These are phyloP conservation scores for Malus hybrid DNA, from an alignment of 331 rosid genomes.

Conservation along the genomic window DNA sequence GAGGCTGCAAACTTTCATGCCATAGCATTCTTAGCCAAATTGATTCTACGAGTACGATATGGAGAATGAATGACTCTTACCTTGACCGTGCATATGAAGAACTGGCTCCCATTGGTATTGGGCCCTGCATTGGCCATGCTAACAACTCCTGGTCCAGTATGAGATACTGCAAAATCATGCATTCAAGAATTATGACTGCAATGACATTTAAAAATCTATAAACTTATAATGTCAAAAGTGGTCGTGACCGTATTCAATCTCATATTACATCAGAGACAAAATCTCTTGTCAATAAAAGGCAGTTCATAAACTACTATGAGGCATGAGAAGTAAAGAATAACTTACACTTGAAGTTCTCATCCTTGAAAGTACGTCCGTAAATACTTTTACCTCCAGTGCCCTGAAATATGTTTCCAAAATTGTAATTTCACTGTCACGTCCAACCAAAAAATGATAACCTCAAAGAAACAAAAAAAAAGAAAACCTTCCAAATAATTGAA, in stretches of 20 bases:
- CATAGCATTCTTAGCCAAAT: background rate
- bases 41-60: background rate
- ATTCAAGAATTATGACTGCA: constrained; percentile 16
- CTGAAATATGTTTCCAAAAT: constrained; percentile 25
- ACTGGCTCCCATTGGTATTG: constrained; percentile 94
- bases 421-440: background rate
- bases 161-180: constrained; percentile 51
- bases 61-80: constrained; percentile 21
- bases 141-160: constrained; percentile 76
- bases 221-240: background rate
- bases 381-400: constrained; percentile 98
- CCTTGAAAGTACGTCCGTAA: constrained; percentile 91
- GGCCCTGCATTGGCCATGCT: constrained; percentile 99
- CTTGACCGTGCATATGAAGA: constrained; percentile 94
- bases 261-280: background rate
- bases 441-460: background rate
- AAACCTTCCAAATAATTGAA: background rate
- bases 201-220: background rate
- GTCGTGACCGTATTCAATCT: background rate
- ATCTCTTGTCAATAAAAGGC: background rate
- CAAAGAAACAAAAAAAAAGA: background rate
- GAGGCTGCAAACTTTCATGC: background rate
- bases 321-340: constrained; percentile 10
- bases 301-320: background rate
- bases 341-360: constrained; percentile 92